These are phyloP conservation scores for Dioszegia aurantiaca DNA, from an alignment of 768 basidiomycete species.

Conservation along the genomic window DNA sequence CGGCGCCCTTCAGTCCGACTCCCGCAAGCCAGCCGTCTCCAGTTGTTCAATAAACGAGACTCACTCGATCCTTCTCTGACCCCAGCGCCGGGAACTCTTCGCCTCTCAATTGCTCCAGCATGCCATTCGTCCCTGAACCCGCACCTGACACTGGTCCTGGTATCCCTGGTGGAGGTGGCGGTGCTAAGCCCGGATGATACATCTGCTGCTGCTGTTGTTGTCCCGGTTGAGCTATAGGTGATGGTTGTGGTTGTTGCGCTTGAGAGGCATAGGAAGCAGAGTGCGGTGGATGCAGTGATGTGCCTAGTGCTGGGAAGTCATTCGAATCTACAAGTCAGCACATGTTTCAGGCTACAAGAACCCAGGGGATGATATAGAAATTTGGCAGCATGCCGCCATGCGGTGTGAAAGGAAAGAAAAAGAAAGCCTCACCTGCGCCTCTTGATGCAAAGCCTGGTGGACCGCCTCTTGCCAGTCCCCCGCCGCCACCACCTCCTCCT, in stretches of 20 bases:
- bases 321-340: constrained; percentile 33
- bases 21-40: neutral
- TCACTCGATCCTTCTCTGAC: constrained; percentile 38
- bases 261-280: constrained; percentile 42
- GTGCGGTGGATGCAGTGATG: constrained; percentile 29
- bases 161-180: constrained; percentile 43
- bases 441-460: constrained; percentile 42
- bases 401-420: neutral
- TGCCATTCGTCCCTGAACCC: constrained; percentile 28
- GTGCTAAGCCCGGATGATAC: constrained; percentile 26
- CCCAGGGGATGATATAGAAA: neutral
- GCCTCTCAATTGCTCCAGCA: constrained; percentile 24
- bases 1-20: too few relatives aligned
- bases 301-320: constrained; percentile 49
- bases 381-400: too few relatives aligned
- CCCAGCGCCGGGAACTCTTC: constrained; percentile 48
- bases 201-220: constrained; percentile 36
- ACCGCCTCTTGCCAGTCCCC: constrained; percentile 22
- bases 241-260: constrained; percentile 30
- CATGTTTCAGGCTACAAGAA: neutral
- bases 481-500: constrained; percentile 10
- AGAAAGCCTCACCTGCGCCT: constrained; percentile 25
- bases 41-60: constrained; percentile 5
- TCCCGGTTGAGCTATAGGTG: constrained; percentile 15
- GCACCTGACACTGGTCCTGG: constrained; percentile 21